Percentiles rank a stretch among this genome's conserved stretches.
Evolutionary conservation across 2,329 filamentous ascomycete species (phyloP).

Genomic region (Colletotrichum plurivorum): DNA sequence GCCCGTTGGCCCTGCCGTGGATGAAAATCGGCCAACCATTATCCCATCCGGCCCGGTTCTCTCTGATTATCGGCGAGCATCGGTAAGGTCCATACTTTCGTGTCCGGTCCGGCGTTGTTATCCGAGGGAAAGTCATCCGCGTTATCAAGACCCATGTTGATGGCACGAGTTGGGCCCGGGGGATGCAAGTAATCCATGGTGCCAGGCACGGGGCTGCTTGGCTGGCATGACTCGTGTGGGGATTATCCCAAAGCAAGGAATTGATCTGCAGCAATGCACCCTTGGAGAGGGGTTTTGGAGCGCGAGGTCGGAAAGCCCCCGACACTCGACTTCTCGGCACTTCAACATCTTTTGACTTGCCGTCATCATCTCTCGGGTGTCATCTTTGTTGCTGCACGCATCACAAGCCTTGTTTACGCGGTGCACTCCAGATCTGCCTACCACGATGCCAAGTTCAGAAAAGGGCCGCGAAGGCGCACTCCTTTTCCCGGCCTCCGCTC

Average conservation of each 20-base stretch:
- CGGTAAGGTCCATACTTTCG: constrained; percentile 16
- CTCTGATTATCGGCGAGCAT: neutral
- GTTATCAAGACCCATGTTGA: constrained; percentile 33
- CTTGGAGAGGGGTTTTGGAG: constrained; percentile 20
- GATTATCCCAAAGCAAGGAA: constrained; percentile 14
- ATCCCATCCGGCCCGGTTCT: neutral
- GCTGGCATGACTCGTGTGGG: constrained; percentile 22
- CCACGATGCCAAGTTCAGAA: neutral
- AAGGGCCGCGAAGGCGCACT: neutral
- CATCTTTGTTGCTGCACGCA: neutral
- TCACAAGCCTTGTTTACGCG: neutral
- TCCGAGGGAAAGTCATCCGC: constrained; percentile 16
- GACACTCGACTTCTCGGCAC: constrained; percentile 19
- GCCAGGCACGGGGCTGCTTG: neutral
- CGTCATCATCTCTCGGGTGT: neutral
- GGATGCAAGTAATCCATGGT: neutral
- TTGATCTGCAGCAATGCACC: constrained; percentile 20
- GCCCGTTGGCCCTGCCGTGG: neutral
- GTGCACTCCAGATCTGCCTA: too few relatives aligned
- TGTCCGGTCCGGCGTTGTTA: constrained; percentile 25
- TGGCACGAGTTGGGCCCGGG: neutral
- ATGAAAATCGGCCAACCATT: neutral
- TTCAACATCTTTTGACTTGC: neutral
- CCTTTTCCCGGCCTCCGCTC: too few relatives aligned
- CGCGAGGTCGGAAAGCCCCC: constrained; percentile 30